Evolutionary conservation across 2,329 filamentous ascomycete genomes (phyloP), one percentile per base, ranked within the genome.

Genomic region (Diaporthe helianthi): DNA sequence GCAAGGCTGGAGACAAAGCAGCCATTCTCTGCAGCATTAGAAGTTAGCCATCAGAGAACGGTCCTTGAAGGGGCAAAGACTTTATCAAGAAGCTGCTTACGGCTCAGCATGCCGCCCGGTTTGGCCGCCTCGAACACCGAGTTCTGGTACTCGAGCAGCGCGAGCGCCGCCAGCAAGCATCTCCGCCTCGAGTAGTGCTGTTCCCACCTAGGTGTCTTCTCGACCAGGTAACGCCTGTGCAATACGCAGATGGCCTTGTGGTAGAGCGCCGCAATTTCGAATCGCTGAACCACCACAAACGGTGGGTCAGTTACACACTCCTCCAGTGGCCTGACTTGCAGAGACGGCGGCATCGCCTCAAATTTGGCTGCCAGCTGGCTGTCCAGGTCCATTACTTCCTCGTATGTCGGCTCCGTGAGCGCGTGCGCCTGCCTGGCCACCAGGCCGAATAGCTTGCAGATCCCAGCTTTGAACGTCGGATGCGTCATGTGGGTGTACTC

Each of bases 401-500:
- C 74, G 73, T 88, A 87, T 2, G 77, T 77, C 29, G 85, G 85
- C 17, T 81, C 76, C 0, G 78, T 79, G 26, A 89, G 76, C 0
- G 82, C 76, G 74, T 89, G 85, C 2, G 85, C 82, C 67, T 86
- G 80, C 5, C 79, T 78, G 1, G 83, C 85, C 22, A 88, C 83
- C 41, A 83, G 79, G 4, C 81, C 83, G 73, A 88, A 87, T 1
- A 84, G 80, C 10, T 79, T 77, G 67, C 83, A 80, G 4, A 89
- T 76, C 51, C 75, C 76, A 17, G 82, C 81, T 76, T 89, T 89
- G 72, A 80, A 79, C 49, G 87, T 84, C 2, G 84, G 80, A 68
- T 89, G 89, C 22, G 83, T 84, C 77, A 87, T 82, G 3, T 84
- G 80, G 0, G 90, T 92, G 65, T 88, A 85, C 71, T 92, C 88